These are phyloP conservation scores for Ophiostoma novo-ulmi DNA, from an alignment of 2,329 filamentous ascomycete species.

Conservation along the genomic window DNA sequence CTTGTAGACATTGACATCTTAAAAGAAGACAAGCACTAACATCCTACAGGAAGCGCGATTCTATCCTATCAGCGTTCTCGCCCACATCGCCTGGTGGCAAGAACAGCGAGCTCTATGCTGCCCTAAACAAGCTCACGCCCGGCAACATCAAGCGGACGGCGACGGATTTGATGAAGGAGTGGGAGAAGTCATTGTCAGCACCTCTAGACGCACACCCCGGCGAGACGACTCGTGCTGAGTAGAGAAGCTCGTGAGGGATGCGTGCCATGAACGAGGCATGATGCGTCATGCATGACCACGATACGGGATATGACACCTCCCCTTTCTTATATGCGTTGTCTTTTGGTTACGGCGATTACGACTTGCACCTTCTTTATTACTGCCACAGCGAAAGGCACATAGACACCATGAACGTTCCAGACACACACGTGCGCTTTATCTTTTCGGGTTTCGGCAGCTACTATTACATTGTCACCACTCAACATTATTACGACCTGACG, in stretches of 20 bases:
- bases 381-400: background rate
- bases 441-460: background rate
- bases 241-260: conserved; percentile 7
- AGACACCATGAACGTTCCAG: background rate
- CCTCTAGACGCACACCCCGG: conserved; percentile 31
- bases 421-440: background rate
- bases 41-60: conserved; percentile 17
- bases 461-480: conserved; percentile 4
- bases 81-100: conserved; percentile 37
- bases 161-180: conserved; percentile 82
- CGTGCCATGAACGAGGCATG: background rate
- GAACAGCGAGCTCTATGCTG: conserved; percentile 46
- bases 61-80: conserved; percentile 15
- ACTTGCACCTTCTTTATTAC: background rate
- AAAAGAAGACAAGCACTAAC: conserved; percentile 12
- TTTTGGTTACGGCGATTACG: conserved; percentile 12
- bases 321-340: background rate
- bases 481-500: conserved; percentile 3
- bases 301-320: background rate
- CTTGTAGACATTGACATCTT: background rate
- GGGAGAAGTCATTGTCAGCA: conserved; percentile 72
- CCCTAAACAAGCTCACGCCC: conserved; percentile 66
- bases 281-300: background rate
- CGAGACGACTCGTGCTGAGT: background rate
- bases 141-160: conserved; percentile 76